phyloP scores from a whole-genome alignment of 176 grass and related monocot species.

The Calamus simplicifolius region DNA sequence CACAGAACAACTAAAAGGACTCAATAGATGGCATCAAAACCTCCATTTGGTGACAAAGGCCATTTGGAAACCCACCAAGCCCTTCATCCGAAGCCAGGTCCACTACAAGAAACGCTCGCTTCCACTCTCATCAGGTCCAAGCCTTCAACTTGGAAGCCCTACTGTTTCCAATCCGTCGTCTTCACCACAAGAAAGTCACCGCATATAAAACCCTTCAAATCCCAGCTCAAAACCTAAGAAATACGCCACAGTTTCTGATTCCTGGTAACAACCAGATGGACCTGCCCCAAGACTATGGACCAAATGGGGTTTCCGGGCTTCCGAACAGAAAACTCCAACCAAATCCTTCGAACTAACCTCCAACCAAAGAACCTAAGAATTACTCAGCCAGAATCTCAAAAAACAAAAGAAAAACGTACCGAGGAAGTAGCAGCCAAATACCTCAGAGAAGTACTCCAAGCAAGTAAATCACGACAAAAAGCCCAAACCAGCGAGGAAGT shows the following conservation, averaged over 20 bases:
- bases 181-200: background rate
- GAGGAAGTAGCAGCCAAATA: too few relatives aligned
- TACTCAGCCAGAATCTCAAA: too few relatives aligned
- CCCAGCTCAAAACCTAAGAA: conserved; percentile 4
- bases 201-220: conserved; percentile 7
- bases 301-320: too few relatives aligned
- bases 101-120: conserved; percentile 23
- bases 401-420: too few relatives aligned
- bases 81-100: conserved; percentile 50
- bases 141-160: background rate
- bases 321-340: too few relatives aligned
- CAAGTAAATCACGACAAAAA: too few relatives aligned
- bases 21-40: conserved; percentile 7
- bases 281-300: too few relatives aligned
- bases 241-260: background rate
- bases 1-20: conserved; percentile 6
- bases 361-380: too few relatives aligned
- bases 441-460: too few relatives aligned
- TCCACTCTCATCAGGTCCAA: conserved; percentile 20
- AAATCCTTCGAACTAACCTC: too few relatives aligned
- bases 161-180: background rate
- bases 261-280: too few relatives aligned
- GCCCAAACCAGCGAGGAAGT: background rate
- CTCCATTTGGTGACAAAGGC: conserved; percentile 4
- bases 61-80: background rate